Evolutionary conservation across 2,329 filamentous ascomycete species (phyloP).

Genomic region (Xylaria sp.): DNA sequence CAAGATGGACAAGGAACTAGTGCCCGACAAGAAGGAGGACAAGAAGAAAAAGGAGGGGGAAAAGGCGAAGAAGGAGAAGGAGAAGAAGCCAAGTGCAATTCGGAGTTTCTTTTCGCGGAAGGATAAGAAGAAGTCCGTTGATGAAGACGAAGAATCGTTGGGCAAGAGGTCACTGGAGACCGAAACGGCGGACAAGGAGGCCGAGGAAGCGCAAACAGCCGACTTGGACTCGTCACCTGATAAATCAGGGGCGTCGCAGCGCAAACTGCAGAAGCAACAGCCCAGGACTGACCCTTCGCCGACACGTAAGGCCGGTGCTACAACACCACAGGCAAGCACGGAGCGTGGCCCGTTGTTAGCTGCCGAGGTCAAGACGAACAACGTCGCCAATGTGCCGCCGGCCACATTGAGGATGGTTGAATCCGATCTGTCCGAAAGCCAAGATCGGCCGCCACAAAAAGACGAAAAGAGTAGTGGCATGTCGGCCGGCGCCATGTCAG

Average conservation of each 20-base stretch:
- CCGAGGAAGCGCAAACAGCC: constrained; percentile 47
- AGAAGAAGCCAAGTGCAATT: constrained; percentile 49
- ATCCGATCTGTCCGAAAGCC: constrained; percentile 48
- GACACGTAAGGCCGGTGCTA: constrained; percentile 43
- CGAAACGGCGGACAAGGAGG: constrained; percentile 41
- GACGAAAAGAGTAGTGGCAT: constrained; percentile 45
- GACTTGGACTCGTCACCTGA: constrained; percentile 53
- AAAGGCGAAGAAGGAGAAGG: constrained; percentile 52
- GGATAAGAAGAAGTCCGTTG: constrained; percentile 59
- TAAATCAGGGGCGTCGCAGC: constrained; percentile 49
- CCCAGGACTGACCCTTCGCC: constrained; percentile 53
- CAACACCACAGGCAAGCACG: constrained; percentile 38
- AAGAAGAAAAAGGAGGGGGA: constrained; percentile 72
- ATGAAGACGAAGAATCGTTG: constrained; percentile 62
- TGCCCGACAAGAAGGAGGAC: constrained; percentile 60
- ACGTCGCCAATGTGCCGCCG: constrained; percentile 59
- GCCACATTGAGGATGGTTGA: constrained; percentile 62
- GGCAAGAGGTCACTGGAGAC: constrained; percentile 66
- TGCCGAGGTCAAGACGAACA: constrained; percentile 47
- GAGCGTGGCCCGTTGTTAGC: constrained; percentile 39
- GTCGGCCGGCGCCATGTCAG: too few species aligned
- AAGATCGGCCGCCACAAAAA: constrained; percentile 42
- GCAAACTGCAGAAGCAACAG: constrained; percentile 73
- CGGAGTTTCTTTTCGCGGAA: constrained; percentile 66
- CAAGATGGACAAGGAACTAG: constrained; percentile 50